phyloP scores from a whole-genome alignment of 2,329 filamentous ascomycete species.

The Alternaria triticimaculans region DNA sequence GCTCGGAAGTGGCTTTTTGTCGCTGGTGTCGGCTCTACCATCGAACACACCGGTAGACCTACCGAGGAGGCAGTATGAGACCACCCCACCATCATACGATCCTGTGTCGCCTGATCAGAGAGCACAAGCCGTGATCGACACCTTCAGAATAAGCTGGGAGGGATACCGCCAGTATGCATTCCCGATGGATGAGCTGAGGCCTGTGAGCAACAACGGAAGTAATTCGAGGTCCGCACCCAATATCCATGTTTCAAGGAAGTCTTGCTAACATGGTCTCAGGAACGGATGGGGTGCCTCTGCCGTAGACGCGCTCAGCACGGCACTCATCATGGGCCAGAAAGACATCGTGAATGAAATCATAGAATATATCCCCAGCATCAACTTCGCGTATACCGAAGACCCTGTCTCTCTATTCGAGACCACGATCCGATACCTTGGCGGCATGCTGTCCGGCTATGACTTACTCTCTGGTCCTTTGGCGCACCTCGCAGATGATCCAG shows the following conservation, averaged over 20 bases:
- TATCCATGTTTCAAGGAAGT: background rate
- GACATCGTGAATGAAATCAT: conserved; percentile 75
- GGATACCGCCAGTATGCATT: conserved; percentile 75
- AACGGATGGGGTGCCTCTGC: conserved; percentile 87
- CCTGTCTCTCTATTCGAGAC: conserved; percentile 85
- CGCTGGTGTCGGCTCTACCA: conserved; percentile 22
- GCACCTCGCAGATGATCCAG: conserved; percentile 54
- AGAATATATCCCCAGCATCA: conserved; percentile 70
- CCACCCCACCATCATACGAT: conserved; percentile 9
- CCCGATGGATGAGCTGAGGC: conserved; percentile 76
- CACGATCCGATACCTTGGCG: conserved; percentile 85
- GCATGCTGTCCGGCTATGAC: conserved; percentile 77
- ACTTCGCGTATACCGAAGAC: conserved; percentile 67
- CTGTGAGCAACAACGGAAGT: conserved; percentile 67
- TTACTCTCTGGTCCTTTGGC: conserved; percentile 72
- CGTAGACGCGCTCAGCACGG: conserved; percentile 80
- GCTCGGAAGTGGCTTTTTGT: background rate
- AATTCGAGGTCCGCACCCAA: conserved; percentile 70
- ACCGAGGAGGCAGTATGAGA: conserved; percentile 19
- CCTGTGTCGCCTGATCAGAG: conserved; percentile 18
- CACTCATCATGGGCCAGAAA: conserved; percentile 74
- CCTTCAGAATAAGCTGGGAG: conserved; percentile 45
- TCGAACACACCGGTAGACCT: conserved; percentile 13
- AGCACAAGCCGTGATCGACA: conserved; percentile 43
- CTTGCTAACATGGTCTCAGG: conserved; percentile 51